Percentiles rank a stretch among this genome's conserved stretches.
phyloP scores from a whole-genome alignment of 345 rosid genomes.

The Jatropha curcas region DNA sequence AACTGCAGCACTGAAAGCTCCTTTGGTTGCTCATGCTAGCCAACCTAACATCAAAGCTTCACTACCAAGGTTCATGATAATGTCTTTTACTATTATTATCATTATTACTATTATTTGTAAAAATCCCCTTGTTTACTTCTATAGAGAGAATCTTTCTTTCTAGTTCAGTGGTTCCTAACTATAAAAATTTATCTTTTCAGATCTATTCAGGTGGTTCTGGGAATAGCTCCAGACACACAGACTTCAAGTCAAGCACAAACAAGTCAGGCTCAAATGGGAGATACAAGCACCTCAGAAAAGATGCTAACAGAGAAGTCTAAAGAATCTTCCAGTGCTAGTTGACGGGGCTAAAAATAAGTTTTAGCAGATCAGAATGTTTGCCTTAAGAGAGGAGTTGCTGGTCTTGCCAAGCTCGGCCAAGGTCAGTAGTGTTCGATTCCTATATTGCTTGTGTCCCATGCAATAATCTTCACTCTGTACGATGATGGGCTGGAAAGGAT shows the following conservation, averaged over 20 bases:
- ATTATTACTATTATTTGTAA: too few relatives aligned
- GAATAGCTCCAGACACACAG: conserved; percentile 70
- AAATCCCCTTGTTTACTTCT: not conserved
- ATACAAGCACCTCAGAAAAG: conserved; percentile 53
- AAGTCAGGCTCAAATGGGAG: conserved; percentile 56
- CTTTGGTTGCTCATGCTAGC: conserved; percentile 81
- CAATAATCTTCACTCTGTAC: not conserved
- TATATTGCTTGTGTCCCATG: not conserved
- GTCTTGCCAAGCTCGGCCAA: conserved; percentile 8
- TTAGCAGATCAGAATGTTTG: conserved; percentile 2
- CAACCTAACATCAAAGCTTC: conserved; percentile 69
- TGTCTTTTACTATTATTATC: too few relatives aligned
- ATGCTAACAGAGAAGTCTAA: conserved; percentile 44
- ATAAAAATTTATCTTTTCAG: conserved; percentile 36
- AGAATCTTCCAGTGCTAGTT: conserved; percentile 59
- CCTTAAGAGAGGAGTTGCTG: not conserved
- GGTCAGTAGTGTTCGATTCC: not conserved
- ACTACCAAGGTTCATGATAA: conserved; percentile 66
- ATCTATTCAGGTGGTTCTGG: conserved; percentile 73
- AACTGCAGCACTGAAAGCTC: conserved; percentile 64
- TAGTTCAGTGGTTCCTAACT: conserved; percentile 21
- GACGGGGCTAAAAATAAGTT: conserved; percentile 9
- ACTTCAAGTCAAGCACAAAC: conserved; percentile 44
- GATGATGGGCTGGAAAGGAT: not conserved
- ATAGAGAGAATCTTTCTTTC: not conserved